Evolutionary conservation across 2,329 filamentous ascomycete species (phyloP).

Genomic region (Saccharata proteae): DNA sequence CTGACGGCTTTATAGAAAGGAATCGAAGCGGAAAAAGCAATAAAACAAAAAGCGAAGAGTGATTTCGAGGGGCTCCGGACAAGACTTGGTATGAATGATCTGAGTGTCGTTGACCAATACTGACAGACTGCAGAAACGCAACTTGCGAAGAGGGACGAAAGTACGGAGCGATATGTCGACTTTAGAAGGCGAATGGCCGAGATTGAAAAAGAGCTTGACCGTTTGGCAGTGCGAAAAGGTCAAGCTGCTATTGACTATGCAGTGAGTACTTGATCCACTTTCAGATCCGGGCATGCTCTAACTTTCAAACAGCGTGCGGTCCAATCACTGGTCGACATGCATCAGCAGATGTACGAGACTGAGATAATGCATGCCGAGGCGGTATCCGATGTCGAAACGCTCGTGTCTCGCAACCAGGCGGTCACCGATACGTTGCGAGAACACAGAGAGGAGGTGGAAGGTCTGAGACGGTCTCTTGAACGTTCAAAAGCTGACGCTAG

Average conservation of each 20-base stretch:
- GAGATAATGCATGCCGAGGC: slow-evolving; percentile 68
- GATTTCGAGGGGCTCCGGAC: slow-evolving; percentile 56
- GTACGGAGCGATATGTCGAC: slow-evolving; percentile 5
- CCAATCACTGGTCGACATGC: slow-evolving; percentile 47
- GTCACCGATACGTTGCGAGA: slow-evolving; percentile 42
- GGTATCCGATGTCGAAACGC: slow-evolving; percentile 59
- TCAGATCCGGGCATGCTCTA: background rate
- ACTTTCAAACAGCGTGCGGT: slow-evolving; percentile 41
- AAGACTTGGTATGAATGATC: slow-evolving; percentile 60
- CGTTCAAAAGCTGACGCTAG: slow-evolving; percentile 21
- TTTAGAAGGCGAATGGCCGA: slow-evolving; percentile 1
- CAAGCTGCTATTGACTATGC: slow-evolving; percentile 38
- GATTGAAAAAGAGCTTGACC: slow-evolving; percentile 11
- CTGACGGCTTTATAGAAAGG: slow-evolving; percentile 5
- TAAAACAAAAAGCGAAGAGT: slow-evolving; percentile 53
- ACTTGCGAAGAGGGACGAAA: slow-evolving; percentile 8
- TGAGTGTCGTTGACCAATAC: too few relatives aligned
- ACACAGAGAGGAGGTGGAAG: slow-evolving; percentile 30
- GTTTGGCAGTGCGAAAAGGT: slow-evolving; percentile 17
- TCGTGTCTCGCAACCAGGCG: slow-evolving; percentile 53
- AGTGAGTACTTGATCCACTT: slow-evolving; percentile 25
- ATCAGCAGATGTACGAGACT: slow-evolving; percentile 54
- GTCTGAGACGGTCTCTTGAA: slow-evolving; percentile 29
- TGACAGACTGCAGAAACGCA: slow-evolving; percentile 9
- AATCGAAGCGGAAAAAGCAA: slow-evolving; percentile 51